Conservation (phyloP, 768 basidiomycete species). For the Boletus rufocinnamomeus region DNA sequence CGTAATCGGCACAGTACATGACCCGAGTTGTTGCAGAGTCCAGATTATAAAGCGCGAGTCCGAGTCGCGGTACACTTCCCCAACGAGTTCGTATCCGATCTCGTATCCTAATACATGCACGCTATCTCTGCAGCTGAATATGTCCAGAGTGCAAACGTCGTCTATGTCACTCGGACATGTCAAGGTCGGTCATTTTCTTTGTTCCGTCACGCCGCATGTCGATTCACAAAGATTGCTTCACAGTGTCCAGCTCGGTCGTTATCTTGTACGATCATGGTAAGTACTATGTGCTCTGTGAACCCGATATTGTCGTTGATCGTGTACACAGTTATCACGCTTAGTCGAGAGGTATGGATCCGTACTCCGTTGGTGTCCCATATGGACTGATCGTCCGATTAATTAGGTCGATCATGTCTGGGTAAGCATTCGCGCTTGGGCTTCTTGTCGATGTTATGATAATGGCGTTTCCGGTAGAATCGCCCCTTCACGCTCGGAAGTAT, state of each 20-base stretch:
- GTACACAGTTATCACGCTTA: constrained; percentile 17
- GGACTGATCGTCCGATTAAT: neutral
- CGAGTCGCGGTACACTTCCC: too few relatives aligned
- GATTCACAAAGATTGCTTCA: neutral
- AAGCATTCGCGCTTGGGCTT: neutral
- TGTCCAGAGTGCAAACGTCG: neutral
- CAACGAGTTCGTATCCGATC: neutral
- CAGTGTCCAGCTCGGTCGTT: constrained; percentile 11
- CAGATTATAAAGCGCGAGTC: too few relatives aligned
- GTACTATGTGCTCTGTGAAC: neutral
- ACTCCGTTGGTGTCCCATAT: neutral
- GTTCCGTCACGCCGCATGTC: too few relatives aligned
- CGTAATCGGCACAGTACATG: too few relatives aligned
- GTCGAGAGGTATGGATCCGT: neutral
- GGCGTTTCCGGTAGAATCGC: constrained; percentile 3
- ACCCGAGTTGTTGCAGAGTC: too few relatives aligned
- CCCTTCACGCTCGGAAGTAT: constrained; percentile 16
- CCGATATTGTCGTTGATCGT: neutral
- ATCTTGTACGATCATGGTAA: constrained; percentile 24
- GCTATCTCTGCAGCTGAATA: neutral
- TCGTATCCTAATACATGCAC: neutral
- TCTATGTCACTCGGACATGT: constrained; percentile 8
- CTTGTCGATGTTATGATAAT: neutral
- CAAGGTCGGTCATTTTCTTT: constrained; percentile 12
- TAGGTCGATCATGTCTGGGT: constrained; percentile 26